Conservation (phyloP, 108 stramenopile species). For the Skeletonema menzelii region DNA sequence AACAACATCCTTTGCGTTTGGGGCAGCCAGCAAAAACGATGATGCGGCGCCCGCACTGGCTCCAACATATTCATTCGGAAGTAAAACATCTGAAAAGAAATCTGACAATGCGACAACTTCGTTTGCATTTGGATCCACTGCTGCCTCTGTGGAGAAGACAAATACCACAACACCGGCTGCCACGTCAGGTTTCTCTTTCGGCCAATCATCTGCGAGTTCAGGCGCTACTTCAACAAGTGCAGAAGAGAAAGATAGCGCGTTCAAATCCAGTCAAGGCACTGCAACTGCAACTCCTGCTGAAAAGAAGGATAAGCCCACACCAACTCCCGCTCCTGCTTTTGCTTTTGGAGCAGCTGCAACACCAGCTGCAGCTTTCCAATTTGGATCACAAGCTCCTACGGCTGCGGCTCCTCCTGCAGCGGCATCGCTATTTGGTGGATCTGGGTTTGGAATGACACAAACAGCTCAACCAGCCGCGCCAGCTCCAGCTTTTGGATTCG, state of each 20-base stretch:
- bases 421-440: neutral
- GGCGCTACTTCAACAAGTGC: neutral
- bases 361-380: neutral
- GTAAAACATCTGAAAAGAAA: neutral
- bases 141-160: neutral
- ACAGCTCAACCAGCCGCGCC: neutral
- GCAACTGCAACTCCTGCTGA: slow-evolving; percentile 4
- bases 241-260: neutral
- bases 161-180: neutral
- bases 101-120: neutral
- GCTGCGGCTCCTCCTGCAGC: neutral
- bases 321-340: neutral
- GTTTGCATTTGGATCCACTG: neutral
- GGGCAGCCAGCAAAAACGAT: neutral
- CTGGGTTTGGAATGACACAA: neutral
- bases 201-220: neutral
- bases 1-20: slow-evolving; percentile 5
- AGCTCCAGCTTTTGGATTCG: neutral
- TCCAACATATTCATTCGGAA: neutral
- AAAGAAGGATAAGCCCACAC: neutral
- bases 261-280: neutral
- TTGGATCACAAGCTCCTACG: neutral
- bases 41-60: neutral
- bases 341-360: neutral
- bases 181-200: neutral